Evolutionary conservation across 495 filamentous ascomycete species (phyloP), one percentile per base, ranked within the genome.

Genomic region (Annulohypoxylon nitens): DNA sequence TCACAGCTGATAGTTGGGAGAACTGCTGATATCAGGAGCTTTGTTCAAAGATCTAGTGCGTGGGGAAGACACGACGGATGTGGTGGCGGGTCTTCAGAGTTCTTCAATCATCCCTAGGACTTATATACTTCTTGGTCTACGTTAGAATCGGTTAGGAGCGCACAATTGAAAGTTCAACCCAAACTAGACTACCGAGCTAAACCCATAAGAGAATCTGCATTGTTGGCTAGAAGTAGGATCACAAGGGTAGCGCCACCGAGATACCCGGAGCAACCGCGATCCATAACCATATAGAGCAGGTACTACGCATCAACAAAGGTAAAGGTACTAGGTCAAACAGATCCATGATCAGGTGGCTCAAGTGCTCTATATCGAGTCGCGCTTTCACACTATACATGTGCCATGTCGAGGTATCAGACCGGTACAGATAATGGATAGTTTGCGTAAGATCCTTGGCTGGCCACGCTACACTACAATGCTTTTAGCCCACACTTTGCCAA

Each of bases 161-260:
- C 20, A 23, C 20, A 23, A 12, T 30, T 34, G 16, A 37, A 57
- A 37, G 30, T 9, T n/a, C 2, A 37, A 14, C 23, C 30, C 2
- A 37, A 16, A 37, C 53, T 37, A 57, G n/a, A n/a, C n/a, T 47
- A 5, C 18, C 43, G n/a, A 47, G 8, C 30, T 20, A 55, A 33
- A 34, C n/a, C 23, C 20, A 14, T 4, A 57, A 57, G 20, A 25
- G 30, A 4, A 57, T 12, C 20, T 57, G 53, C 53, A 37, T 57
- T 57, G 53, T 57, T 37, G 20, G 14, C n/a, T 14, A 6, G 25
- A 5, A n/a, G 14, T 33, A 54, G 4, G 30, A 11, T 37, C 53
- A 57, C 53, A 57, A 57, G 53, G 12, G 20, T 2, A 33, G 20
- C 36, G 53, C 53, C 53, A 57, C 53, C n/a, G 12, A 33, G 11